A percentile compares a stretch with the other conserved stretches of the same genome.
Conservation (phyloP, 2,329 filamentous ascomycete genomes). For the Atkinsonella texensis region DNA sequence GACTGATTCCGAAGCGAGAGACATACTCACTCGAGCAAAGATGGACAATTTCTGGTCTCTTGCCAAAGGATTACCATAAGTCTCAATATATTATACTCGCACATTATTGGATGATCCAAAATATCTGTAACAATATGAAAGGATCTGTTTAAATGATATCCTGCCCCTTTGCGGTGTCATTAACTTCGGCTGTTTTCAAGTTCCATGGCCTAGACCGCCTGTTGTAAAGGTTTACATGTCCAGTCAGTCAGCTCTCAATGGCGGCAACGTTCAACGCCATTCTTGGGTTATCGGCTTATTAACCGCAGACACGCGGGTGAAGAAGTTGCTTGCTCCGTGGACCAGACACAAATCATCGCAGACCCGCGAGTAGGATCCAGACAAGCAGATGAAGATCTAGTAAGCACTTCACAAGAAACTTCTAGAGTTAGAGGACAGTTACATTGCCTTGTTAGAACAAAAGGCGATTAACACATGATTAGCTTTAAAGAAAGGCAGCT, state of each 20-base stretch:
- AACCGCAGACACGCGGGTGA: background rate
- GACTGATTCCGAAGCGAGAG: slow-evolving; percentile 78
- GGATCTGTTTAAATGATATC: too few species aligned
- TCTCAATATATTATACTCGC: background rate
- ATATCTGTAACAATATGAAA: too few species aligned
- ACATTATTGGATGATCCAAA: background rate
- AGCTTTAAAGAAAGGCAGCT: too few species aligned
- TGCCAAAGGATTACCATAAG: slow-evolving; percentile 48
- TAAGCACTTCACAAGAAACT: background rate
- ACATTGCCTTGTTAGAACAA: background rate
- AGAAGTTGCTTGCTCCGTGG: background rate
- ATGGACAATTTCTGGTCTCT: slow-evolving; percentile 94
- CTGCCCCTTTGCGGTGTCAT: too few species aligned
- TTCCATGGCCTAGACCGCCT: too few species aligned
- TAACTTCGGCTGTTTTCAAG: too few species aligned
- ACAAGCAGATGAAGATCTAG: background rate
- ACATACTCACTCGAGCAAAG: slow-evolving; percentile 66
- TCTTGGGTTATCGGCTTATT: too few species aligned
- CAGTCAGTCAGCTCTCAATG: too few species aligned
- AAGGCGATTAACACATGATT: background rate
- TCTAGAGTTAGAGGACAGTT: background rate
- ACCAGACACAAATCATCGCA: background rate
- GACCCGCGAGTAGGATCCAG: background rate
- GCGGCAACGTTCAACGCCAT: too few species aligned
- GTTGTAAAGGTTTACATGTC: too few species aligned